Base-by-base conservation (phyloP, 2,329 filamentous ascomycete species). In the Cryoendolithus antarcticus region DNA sequence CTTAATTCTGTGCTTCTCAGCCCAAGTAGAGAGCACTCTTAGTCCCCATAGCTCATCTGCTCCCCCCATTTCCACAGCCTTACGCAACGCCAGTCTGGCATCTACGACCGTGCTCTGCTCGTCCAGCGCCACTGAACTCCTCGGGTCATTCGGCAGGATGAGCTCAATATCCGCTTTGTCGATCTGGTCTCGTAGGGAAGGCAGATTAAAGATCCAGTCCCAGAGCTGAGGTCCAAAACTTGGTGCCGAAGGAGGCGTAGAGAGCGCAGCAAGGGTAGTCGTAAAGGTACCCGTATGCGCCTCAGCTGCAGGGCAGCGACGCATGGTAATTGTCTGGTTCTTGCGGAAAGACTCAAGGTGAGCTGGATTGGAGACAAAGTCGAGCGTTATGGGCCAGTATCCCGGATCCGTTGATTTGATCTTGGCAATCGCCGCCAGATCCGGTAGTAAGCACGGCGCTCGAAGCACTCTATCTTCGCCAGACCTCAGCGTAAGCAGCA, bases 351-450 rank as follows among this genome's bases (percentile, higher is more conserved):
- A 74, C 1, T 70, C 61, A 4, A 74, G 65, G 35, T 91, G 73
- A 0, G 66, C 60, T 0, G 77, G 66, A 41, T 82, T 76, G 36
- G 69, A 64, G 3, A 64, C 65, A 46, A 95, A 86, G 54, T 91
- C 79, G 4, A 94, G 67, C 4, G 77, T 76, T 3, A 93, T 70
- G 32, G 84, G 80, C 88, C 88, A 95, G 64, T 85, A 89, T 4
- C 76, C 68, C 3, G 77, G 70, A 1, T 76, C 70, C 4, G 69
- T 69, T 2, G 77, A 77, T 1, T 76, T 77, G 11, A 88, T 65
- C 15, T 65, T 69, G 1, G 65, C 57, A 37, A 88, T 75, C 32
- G 75, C 72, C 33, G 73, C 66, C 1, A 86, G 64, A 8, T 82
- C 79, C 0, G 82, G 71, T 1, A 80, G 62, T 1, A 80, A 63